phyloP scores from a whole-genome alignment of 2,329 filamentous ascomycete genomes.

The Cercospora sp. region DNA sequence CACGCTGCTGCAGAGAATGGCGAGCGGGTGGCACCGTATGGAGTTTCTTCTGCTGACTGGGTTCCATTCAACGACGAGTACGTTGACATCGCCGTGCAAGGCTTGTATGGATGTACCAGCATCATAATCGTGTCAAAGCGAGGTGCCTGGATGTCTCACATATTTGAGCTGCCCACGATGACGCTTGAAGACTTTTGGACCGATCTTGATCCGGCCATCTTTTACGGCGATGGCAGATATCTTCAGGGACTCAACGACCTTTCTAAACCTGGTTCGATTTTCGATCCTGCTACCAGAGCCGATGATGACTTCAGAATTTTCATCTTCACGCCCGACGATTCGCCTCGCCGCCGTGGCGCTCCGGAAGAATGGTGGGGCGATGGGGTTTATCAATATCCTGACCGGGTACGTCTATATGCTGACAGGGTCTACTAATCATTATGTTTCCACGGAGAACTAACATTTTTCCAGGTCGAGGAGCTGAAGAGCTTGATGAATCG shows the following conservation, averaged over 20 bases:
- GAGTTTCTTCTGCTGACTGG: not conserved
- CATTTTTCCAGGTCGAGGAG: not conserved
- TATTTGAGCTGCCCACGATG: not conserved
- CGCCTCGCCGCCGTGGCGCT: not conserved
- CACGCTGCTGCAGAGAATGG: not conserved
- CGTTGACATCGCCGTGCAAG: not conserved
- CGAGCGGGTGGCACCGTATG: not conserved
- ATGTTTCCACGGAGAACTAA: not conserved
- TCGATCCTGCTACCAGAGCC: not conserved
- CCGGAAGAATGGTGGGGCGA: not conserved
- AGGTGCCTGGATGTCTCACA: not conserved
- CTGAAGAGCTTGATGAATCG: not conserved
- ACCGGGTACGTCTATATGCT: not conserved
- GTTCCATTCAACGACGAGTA: not conserved
- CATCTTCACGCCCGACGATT: not conserved
- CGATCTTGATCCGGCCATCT: not conserved
- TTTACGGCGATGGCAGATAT: not conserved
- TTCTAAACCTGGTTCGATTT: not conserved
- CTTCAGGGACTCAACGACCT: not conserved
- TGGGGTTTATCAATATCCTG: not conserved
- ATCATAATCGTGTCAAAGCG: not conserved
- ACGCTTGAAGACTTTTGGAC: not conserved
- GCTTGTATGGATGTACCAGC: not conserved
- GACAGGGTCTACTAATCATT: no score
- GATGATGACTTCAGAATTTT: not conserved